Evolutionary conservation across 805 yeast genomes (phyloP).

Genomic region (Priceomyces carsonii): DNA sequence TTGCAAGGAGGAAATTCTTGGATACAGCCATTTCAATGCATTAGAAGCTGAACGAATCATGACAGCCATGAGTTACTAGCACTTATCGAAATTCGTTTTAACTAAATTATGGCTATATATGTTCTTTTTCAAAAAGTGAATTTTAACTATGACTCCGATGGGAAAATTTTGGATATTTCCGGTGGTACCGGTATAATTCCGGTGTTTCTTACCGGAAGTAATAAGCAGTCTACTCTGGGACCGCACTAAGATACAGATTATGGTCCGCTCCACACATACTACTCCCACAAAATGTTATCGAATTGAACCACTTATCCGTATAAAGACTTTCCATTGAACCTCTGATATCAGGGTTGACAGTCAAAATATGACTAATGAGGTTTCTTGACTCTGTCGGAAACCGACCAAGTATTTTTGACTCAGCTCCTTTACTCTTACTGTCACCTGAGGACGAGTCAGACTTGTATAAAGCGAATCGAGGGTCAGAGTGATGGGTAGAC

Average conservation of each 20-base stretch:
- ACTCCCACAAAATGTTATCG: conserved; percentile 9
- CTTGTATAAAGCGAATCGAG: conserved; percentile 14
- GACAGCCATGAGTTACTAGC: not conserved
- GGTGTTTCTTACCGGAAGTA: too few species aligned
- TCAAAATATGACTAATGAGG: conserved; percentile 11
- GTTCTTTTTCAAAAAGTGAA: too few species aligned
- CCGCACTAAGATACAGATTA: too few species aligned
- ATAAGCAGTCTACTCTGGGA: too few species aligned
- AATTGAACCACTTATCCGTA: conserved; percentile 11
- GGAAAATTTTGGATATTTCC: too few species aligned
- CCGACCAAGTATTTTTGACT: conserved; percentile 7
- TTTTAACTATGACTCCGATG: too few species aligned
- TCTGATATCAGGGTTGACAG: conserved; percentile 8
- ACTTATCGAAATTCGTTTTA: not conserved
- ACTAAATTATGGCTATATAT: too few species aligned
- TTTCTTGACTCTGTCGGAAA: conserved; percentile 9
- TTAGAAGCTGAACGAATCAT: conserved; percentile 34
- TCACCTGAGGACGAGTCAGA: conserved; percentile 2
- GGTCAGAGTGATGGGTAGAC: conserved; percentile 36
- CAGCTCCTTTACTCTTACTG: conserved; percentile 2
- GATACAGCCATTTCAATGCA: conserved; percentile 22
- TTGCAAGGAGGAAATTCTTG: conserved; percentile 12
- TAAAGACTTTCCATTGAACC: conserved; percentile 8
- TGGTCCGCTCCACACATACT: conserved; percentile 2
- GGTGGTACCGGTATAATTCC: too few species aligned